Percentiles rank a stretch among this genome's conserved stretches.
Evolutionary conservation across 1,284 basidiomycete species (phyloP).

Genomic region (Rhodotorula sp.): DNA sequence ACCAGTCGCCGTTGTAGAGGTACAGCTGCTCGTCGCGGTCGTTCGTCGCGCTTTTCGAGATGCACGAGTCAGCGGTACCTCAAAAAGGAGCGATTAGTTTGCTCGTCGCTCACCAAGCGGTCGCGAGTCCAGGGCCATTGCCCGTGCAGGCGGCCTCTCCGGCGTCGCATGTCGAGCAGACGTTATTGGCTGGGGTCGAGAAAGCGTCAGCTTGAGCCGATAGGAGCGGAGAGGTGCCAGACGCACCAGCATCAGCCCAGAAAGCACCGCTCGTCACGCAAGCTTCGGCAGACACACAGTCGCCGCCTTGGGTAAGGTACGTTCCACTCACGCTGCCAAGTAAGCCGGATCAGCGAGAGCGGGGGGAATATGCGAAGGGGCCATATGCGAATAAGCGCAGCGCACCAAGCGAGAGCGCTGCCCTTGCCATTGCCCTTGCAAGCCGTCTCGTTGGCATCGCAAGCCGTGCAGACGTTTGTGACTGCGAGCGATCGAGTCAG

Average conservation of each 20-base stretch:
- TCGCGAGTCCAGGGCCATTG: background rate
- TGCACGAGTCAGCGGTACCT: too few species aligned
- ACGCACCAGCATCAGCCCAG: background rate
- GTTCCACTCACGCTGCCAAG: background rate
- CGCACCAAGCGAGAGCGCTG: background rate
- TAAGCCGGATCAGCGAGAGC: too few species aligned
- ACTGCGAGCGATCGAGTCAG: background rate
- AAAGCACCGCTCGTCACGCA: background rate
- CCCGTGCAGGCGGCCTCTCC: background rate
- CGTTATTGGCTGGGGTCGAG: background rate
- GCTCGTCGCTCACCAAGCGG: too few species aligned
- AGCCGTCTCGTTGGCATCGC: background rate
- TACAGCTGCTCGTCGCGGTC: background rate
- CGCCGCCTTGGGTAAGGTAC: background rate
- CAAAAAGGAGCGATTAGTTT: too few species aligned
- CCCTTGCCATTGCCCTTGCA: background rate
- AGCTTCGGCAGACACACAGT: background rate
- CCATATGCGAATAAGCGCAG: background rate
- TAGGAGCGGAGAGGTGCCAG: too few species aligned
- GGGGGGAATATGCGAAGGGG: too few species aligned
- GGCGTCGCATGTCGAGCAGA: background rate
- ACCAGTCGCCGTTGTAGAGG: constrained; percentile 1
- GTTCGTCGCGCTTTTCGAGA: background rate
- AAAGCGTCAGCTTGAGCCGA: too few species aligned
- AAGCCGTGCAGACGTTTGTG: background rate